Base-by-base conservation (phyloP, 2,329 filamentous ascomycete genomes). In the Clarireedia sp. region DNA sequence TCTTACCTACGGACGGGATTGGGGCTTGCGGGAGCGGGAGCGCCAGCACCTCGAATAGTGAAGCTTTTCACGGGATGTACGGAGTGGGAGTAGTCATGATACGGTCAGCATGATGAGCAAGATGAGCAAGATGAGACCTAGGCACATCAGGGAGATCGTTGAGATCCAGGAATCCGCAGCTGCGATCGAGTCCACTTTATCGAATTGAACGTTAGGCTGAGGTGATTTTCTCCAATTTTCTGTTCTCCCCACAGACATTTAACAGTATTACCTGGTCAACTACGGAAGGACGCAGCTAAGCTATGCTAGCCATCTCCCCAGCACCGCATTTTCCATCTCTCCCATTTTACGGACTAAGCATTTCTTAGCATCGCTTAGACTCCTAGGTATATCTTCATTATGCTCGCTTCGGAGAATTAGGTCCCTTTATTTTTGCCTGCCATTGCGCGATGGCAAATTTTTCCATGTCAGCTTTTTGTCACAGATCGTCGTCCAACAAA, bases 11-110 rank as follows among this genome's bases (percentile, higher is more conserved):
- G 21, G 17, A 48, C 12, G 44, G 23, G 7, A 23, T 48, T 14
- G 36, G 40, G 44, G 51, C 44, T 41, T 40, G 44, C 44, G 51
- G 51, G 44, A 54, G 23, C 51, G 51, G 44, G 44, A 48, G 43
- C 36, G 51, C 43, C 43, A 54, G 48, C 29, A 47, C 29, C 24
- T 53, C 41, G 9, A 41, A 41, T 41, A 47, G 21, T 26, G 33
- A 47, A 47, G 48, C 48, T 43, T 51, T 26, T 40, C 24, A 17
- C 17, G 12, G 21, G 21, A 21, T 7, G 41, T 8, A 19, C 19
- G n/a, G 48, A 19, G 36, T 24, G 12, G 26, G 17, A 16, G 33
- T 38, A 24, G 26, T 36, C 16, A 37, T 33, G 40, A 23, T 53
- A 21, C 16, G 51, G 51, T 41, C 51, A 54, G 51, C 51, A 23